These are phyloP conservation scores for Oropetium thomaeum DNA, from an alignment of 176 grass and related monocot species.

Conservation along the genomic window DNA sequence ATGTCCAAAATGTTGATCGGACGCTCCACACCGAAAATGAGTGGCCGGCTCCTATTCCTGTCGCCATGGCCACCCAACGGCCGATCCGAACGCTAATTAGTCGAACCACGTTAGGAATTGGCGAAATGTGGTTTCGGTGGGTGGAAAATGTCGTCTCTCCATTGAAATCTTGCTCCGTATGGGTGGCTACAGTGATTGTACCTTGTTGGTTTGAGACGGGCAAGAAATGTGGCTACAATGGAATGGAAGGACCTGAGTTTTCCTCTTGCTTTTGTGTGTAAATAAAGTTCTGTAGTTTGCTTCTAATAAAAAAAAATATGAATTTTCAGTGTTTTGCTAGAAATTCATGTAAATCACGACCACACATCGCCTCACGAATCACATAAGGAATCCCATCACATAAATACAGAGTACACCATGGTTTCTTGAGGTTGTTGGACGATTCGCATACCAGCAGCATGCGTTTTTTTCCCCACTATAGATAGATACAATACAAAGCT, in stretches of 20 bases:
- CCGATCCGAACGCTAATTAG: neutral
- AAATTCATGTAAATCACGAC: too few relatives aligned
- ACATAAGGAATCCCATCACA: too few relatives aligned
- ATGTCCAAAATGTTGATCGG: neutral
- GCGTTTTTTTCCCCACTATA: neutral
- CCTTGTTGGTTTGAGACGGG: neutral
- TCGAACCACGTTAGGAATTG: neutral
- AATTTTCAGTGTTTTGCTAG: neutral
- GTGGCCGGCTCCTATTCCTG: conserved; percentile 14
- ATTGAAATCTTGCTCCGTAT: neutral
- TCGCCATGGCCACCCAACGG: neutral
- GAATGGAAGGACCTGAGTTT: neutral
- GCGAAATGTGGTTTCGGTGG: neutral
- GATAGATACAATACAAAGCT: too few relatives aligned
- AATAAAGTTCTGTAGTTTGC: too few relatives aligned
- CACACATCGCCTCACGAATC: neutral
- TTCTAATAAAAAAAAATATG: neutral
- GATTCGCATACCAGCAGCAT: conserved; percentile 22
- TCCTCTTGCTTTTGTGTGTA: neutral
- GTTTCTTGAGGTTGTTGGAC: conserved; percentile 17
- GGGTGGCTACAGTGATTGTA: neutral
- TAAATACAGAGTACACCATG: neutral
- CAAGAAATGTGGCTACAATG: too few relatives aligned
- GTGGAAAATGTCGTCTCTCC: too few relatives aligned
- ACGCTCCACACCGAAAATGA: neutral